phyloP scores from a whole-genome alignment of 805 yeast species.

The Vanderwaltozyma polyspora region DNA sequence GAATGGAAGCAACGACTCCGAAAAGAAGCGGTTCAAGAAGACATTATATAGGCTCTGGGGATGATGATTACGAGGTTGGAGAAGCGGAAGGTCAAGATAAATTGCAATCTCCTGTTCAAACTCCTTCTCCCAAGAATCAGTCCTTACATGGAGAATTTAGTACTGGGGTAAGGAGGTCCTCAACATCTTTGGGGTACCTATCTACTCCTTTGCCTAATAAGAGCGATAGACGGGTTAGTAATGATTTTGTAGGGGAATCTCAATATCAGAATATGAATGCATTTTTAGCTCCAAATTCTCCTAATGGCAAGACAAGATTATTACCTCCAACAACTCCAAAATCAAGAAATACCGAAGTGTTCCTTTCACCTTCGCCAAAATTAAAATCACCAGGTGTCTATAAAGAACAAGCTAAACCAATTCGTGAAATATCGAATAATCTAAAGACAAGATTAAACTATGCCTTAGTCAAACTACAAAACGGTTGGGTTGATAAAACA shows the following conservation, averaged over 20 bases:
- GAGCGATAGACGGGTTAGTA: background rate
- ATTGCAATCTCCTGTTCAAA: background rate
- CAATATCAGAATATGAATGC: constrained; percentile 1
- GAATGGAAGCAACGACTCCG: background rate
- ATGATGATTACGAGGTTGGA: background rate
- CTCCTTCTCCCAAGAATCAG: background rate
- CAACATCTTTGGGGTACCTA: constrained; percentile 17
- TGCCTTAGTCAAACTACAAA: constrained; percentile 31
- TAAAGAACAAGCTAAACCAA: constrained; percentile 24
- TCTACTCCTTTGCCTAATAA: constrained; percentile 15
- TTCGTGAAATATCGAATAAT: constrained; percentile 31
- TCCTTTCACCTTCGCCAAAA: constrained; percentile 26
- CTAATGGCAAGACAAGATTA: constrained; percentile 11
- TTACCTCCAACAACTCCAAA: constrained; percentile 27
- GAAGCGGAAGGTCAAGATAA: background rate
- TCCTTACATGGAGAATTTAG: constrained; percentile 5
- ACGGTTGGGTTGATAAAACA: constrained; percentile 25
- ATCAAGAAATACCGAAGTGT: constrained; percentile 21
- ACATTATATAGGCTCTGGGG: background rate
- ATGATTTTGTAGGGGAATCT: constrained; percentile 2
- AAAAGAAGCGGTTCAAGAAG: background rate
- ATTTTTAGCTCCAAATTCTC: constrained; percentile 7
- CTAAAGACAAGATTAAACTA: constrained; percentile 32
- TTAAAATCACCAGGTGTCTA: constrained; percentile 21
- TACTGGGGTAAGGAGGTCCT: constrained; percentile 13